These are phyloP conservation scores for Themeda triandra DNA, from an alignment of 176 grass and related monocot genomes.

Conservation along the genomic window DNA sequence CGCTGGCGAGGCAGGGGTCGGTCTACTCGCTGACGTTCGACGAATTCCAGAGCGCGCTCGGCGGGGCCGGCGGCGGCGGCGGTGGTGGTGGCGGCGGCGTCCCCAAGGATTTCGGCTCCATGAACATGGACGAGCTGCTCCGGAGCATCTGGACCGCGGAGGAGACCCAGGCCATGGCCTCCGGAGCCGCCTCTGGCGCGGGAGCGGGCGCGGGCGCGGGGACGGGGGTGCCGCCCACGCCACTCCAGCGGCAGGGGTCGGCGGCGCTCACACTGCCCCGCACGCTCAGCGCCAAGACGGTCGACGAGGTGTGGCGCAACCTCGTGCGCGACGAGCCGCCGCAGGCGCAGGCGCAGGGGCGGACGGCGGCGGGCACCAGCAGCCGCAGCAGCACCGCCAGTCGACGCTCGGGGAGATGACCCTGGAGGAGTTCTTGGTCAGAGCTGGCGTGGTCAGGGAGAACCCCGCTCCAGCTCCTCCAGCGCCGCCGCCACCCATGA, in stretches of 20 bases:
- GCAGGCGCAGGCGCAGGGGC: not conserved
- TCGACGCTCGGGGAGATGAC: no score
- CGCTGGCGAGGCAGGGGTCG: constrained; percentile 57
- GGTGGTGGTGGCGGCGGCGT: constrained; percentile 23
- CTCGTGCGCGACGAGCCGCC: constrained; percentile 51
- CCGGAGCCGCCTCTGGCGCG: no score
- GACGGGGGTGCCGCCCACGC: no score
- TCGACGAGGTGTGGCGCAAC: constrained; percentile 84
- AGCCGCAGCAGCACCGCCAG: no score
- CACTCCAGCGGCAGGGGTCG: constrained; percentile 42
- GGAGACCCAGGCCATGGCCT: no score
- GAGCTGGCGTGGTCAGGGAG: no score
- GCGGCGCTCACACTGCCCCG: constrained; percentile 75
- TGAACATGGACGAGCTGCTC: constrained; percentile 71
- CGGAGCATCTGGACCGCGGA: no score
- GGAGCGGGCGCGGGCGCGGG: no score
- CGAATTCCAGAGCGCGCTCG: constrained; percentile 77
- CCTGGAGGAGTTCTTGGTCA: no score
- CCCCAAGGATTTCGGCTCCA: constrained; percentile 77
- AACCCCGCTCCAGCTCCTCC: no score
- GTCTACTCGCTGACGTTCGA: constrained; percentile 82
- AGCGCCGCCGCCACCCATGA: no score
- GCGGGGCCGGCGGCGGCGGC: constrained; percentile 7
- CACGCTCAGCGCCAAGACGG: constrained; percentile 79
- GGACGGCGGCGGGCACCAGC: no score